Evolutionary conservation across 2,329 filamentous ascomycete species (phyloP).

Genomic region (Ambrosiella cleistominuta): DNA sequence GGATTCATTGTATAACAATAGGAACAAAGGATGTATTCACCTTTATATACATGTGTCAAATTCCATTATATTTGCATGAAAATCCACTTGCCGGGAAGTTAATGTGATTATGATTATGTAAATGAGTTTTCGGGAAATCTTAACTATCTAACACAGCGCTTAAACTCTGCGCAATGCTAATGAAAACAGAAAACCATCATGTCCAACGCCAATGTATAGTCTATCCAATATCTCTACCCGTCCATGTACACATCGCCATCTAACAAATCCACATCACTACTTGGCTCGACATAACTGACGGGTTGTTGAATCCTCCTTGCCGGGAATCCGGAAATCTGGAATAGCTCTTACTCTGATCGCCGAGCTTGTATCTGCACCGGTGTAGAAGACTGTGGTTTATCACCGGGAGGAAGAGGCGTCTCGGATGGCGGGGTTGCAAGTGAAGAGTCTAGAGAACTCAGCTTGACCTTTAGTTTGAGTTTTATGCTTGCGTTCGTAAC

Average conservation of each 20-base stretch:
- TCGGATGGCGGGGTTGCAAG: not conserved
- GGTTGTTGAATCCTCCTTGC: constrained; percentile 8
- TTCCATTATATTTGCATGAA: constrained; percentile 7
- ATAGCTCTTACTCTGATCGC: not conserved
- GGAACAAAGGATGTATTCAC: not conserved
- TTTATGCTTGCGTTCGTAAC: not conserved
- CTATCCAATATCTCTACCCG: not conserved
- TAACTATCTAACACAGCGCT: too few species aligned
- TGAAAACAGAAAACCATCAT: too few species aligned
- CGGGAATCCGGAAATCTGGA: constrained; percentile 6
- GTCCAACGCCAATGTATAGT: not conserved
- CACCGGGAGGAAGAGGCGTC: not conserved
- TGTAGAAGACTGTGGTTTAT: not conserved
- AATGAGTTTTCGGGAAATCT: too few species aligned
- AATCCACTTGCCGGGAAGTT: not conserved
- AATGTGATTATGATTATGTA: not conserved
- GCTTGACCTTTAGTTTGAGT: not conserved
- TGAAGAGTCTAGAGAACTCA: not conserved
- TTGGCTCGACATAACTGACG: constrained; percentile 22
- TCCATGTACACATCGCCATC: constrained; percentile 15
- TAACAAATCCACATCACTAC: constrained; percentile 1
- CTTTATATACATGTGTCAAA: constrained; percentile 12
- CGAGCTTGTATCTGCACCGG: too few species aligned
- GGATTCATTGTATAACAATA: not conserved
- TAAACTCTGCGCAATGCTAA: too few species aligned